These are phyloP conservation scores for Linderniella brevidens DNA, from an alignment of 257 asterid genomes.

Conservation along the genomic window DNA sequence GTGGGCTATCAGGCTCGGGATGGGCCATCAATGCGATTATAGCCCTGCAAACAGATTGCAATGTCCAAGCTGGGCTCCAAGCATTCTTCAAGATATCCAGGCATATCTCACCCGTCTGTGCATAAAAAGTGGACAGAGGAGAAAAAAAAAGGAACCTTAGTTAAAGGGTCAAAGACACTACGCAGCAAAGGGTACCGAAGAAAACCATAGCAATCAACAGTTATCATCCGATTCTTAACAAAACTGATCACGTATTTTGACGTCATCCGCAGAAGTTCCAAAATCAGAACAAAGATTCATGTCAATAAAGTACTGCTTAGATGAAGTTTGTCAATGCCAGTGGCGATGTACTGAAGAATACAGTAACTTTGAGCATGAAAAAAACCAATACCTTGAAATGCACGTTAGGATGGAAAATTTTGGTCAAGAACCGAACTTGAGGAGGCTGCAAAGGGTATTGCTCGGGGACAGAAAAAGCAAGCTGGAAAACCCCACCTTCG, in stretches of 20 bases:
- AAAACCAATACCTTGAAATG: conserved; percentile 69
- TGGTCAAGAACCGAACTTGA: conserved; percentile 95
- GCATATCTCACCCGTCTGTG: conserved; percentile 99
- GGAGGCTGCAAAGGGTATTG: conserved; percentile 99
- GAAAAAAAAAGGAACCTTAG: neutral
- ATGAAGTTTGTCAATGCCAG: no score
- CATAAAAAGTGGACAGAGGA: conserved; percentile 2
- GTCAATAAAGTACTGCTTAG: no score
- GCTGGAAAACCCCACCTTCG: conserved; percentile 97
- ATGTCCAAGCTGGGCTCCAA: conserved; percentile 99
- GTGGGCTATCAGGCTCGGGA: conserved; percentile 97
- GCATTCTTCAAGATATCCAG: conserved; percentile 97
- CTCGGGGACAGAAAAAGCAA: conserved; percentile 92
- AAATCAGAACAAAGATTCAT: no score
- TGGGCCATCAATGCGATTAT: conserved; percentile 98
- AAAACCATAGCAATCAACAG: no score
- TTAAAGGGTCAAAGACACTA: no score
- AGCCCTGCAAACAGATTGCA: conserved; percentile 98
- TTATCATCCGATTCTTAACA: no score
- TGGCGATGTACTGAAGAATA: neutral
- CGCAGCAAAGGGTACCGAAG: no score
- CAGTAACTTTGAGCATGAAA: neutral
- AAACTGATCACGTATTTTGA: no score
- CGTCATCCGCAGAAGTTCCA: no score
- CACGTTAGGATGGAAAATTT: conserved; percentile 95